phyloP scores from a whole-genome alignment of 805 yeast genomes.

The Saturnispora hagleri region DNA sequence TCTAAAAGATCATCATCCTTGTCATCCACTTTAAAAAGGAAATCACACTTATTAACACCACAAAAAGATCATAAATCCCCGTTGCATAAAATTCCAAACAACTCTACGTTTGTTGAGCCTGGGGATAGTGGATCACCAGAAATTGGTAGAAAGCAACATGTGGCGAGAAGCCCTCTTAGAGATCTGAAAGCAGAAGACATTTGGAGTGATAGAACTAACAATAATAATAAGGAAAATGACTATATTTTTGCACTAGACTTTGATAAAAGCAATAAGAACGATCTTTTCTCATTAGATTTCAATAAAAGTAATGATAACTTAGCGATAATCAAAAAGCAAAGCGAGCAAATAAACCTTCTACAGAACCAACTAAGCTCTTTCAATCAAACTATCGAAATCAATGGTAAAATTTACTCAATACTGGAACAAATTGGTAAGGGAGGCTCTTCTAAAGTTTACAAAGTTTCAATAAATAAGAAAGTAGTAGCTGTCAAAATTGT shows the following conservation, averaged over 20 bases:
- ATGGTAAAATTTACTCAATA: slow-evolving; percentile 59
- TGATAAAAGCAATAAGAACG: neutral
- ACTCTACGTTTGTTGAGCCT: neutral
- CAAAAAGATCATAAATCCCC: slow-evolving; percentile 18
- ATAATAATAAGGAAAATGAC: slow-evolving; percentile 8
- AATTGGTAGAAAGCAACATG: slow-evolving; percentile 16
- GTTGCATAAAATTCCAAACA: slow-evolving; percentile 12
- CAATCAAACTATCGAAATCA: slow-evolving; percentile 29
- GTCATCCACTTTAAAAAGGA: slow-evolving; percentile 5
- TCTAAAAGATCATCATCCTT: neutral
- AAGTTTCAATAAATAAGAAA: slow-evolving; percentile 32
- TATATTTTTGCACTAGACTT: slow-evolving; percentile 1
- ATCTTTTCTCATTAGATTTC: neutral
- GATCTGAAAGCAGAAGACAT: slow-evolving; percentile 9
- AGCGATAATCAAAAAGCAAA: neutral
- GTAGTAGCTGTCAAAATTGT: slow-evolving; percentile 74
- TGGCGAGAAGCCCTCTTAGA: slow-evolving; percentile 14
- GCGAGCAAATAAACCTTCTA: neutral
- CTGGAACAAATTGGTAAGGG: slow-evolving; percentile 81
- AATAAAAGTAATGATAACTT: neutral
- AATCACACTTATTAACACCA: slow-evolving; percentile 11
- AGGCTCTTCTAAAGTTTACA: slow-evolving; percentile 86
- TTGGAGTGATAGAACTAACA: slow-evolving; percentile 9
- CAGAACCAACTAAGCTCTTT: slow-evolving; percentile 2
- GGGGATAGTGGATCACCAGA: slow-evolving; percentile 20